phyloP scores from a whole-genome alignment of 768 basidiomycete genomes.

The Amanita brunnescens region DNA sequence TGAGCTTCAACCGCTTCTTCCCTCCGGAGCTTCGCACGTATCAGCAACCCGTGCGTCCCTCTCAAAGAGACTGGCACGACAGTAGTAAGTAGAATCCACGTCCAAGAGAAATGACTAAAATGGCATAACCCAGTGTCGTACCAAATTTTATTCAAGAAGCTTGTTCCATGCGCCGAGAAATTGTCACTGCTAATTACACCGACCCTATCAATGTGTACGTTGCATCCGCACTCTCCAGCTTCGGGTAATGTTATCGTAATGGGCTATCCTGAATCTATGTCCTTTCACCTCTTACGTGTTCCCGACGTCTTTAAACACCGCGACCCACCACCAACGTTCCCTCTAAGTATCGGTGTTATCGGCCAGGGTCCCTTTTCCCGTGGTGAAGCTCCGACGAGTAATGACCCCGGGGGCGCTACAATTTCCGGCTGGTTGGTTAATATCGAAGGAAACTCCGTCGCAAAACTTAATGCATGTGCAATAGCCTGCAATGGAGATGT shows the following conservation, averaged over 20 bases:
- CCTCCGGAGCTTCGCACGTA: constrained; percentile 22
- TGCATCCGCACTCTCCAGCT: background rate
- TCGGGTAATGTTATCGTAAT: background rate
- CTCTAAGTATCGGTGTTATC: background rate
- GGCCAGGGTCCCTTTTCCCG: background rate
- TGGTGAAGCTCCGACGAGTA: background rate
- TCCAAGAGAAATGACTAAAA: background rate
- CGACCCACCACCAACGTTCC: background rate
- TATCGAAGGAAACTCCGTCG: constrained; percentile 11
- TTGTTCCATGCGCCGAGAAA: background rate
- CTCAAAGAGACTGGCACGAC: constrained; percentile 50
- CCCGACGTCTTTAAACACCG: background rate
- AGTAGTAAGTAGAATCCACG: constrained; percentile 41
- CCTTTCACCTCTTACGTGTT: background rate
- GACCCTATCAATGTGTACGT: background rate
- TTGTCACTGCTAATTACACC: background rate
- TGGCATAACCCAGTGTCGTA: constrained; percentile 45
- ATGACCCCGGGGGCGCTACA: background rate
- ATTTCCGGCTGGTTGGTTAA: background rate
- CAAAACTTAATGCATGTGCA: constrained; percentile 29
- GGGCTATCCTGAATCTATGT: background rate
- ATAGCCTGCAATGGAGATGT: constrained; percentile 35
- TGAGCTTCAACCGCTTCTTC: constrained; percentile 57
- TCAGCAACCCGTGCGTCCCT: background rate
- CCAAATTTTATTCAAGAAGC: constrained; percentile 44